phyloP scores from a whole-genome alignment of 345 rosid species.

The Eucalyptus microcorys region DNA sequence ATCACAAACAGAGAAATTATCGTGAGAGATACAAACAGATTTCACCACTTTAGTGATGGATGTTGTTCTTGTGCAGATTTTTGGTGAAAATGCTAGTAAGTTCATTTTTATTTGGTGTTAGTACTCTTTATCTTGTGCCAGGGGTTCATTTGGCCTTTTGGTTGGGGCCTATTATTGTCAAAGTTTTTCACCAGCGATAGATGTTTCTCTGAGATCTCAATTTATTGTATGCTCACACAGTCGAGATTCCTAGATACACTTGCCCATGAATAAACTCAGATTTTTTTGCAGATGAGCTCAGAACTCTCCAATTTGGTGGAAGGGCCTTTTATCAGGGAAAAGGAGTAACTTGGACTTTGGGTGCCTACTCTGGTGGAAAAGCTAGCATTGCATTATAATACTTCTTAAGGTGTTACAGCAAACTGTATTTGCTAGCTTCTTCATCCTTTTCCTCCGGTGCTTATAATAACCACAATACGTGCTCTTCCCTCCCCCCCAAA shows the following conservation, averaged over 20 bases:
- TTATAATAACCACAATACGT: neutral
- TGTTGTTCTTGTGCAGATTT: constrained; percentile 65
- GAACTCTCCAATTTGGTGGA: neutral
- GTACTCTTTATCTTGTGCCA: neutral
- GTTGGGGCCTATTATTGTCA: neutral
- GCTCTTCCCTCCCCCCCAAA: neutral
- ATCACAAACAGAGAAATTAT: constrained; percentile 39
- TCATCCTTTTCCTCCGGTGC: neutral
- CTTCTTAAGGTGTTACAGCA: neutral
- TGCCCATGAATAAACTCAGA: neutral
- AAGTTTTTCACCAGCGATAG: neutral
- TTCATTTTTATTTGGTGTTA: neutral
- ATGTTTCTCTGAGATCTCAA: neutral
- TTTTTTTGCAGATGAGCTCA: neutral
- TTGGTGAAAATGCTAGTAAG: constrained; percentile 30
- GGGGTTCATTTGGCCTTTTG: neutral
- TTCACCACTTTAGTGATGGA: constrained; percentile 63
- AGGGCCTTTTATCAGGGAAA: neutral
- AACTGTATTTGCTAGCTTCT: neutral
- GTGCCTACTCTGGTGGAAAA: neutral
- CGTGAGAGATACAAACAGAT: constrained; percentile 62
- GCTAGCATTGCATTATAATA: neutral
- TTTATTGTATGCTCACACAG: neutral
- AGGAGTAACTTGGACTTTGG: neutral
- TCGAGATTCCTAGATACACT: neutral